These are phyloP conservation scores for Cerioporus squamosus DNA, from an alignment of 1,284 basidiomycete genomes.

Conservation along the genomic window DNA sequence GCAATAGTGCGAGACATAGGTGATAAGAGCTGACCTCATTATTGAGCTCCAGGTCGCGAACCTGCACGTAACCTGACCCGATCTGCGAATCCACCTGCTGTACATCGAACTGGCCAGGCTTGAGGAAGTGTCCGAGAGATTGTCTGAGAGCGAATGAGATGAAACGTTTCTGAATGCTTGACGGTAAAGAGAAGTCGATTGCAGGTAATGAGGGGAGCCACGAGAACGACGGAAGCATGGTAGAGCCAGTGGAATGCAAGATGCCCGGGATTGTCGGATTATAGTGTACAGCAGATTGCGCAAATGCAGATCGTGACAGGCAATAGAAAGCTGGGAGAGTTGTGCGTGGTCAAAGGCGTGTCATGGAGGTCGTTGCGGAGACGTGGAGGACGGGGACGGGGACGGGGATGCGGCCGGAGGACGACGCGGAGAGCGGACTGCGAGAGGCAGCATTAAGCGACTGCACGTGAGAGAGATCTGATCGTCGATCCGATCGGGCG, in stretches of 20 bases:
- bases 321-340: conserved; percentile 7
- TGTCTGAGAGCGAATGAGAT: conserved; percentile 88
- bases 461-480: background rate
- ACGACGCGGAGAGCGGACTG: background rate
- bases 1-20: background rate
- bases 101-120: conserved; percentile 86
- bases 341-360: background rate
- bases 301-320: background rate
- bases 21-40: conserved; percentile 57
- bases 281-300: conserved; percentile 2
- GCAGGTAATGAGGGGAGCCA: conserved; percentile 67
- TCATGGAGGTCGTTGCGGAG: conserved; percentile 2
- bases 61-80: conserved; percentile 85
- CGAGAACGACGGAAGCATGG: conserved; percentile 43
- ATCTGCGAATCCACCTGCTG: conserved; percentile 92
- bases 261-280: conserved; percentile 1
- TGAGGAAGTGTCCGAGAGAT: conserved; percentile 84
- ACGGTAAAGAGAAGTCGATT: conserved; percentile 75
- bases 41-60: conserved; percentile 84
- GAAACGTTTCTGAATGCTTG: conserved; percentile 87
- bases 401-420: conserved; percentile 1
- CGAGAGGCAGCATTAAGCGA: background rate
- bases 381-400: background rate
- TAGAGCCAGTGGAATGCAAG: conserved; percentile 4
- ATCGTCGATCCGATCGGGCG: conserved; percentile 2